These are phyloP conservation scores for Coemansia sp. DNA, from an alignment of 192 early-diverging fungal genomes.

Conservation along the genomic window DNA sequence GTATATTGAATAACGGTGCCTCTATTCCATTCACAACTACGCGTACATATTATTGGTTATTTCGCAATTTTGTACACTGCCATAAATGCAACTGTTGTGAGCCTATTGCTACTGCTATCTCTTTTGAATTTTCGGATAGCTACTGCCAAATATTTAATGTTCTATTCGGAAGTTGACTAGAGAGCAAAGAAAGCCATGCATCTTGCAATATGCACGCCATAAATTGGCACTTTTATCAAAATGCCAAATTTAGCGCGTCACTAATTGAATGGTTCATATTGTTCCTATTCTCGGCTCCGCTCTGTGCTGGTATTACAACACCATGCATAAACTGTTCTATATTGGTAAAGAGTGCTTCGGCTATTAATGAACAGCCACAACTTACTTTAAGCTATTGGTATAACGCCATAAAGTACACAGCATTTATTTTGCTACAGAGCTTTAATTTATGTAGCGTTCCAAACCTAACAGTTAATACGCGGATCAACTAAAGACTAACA, in stretches of 20 bases:
- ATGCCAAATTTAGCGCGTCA: not conserved
- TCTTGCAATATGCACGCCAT: not conserved
- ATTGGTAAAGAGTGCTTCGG: not conserved
- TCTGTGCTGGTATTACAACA: not conserved
- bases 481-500: too few relatives aligned
- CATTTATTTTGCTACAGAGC: too few relatives aligned
- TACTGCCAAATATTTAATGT: not conserved
- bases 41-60: not conserved
- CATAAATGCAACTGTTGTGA: not conserved
- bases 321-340: not conserved
- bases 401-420: too few relatives aligned
- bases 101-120: not conserved
- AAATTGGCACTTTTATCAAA: not conserved
- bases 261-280: not conserved
- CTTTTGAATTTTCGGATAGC: not conserved
- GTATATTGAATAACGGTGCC: conserved; percentile 9
- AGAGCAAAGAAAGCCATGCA: not conserved
- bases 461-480: too few relatives aligned
- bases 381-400: not conserved
- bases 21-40: conserved; percentile 4
- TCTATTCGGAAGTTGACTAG: not conserved
- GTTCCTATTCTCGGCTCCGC: not conserved
- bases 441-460: too few relatives aligned
- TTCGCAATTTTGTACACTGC: conserved; percentile 2
- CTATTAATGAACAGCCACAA: not conserved